Conservation (phyloP, 148 eudicot species). For the Nyssa sinensis region DNA sequence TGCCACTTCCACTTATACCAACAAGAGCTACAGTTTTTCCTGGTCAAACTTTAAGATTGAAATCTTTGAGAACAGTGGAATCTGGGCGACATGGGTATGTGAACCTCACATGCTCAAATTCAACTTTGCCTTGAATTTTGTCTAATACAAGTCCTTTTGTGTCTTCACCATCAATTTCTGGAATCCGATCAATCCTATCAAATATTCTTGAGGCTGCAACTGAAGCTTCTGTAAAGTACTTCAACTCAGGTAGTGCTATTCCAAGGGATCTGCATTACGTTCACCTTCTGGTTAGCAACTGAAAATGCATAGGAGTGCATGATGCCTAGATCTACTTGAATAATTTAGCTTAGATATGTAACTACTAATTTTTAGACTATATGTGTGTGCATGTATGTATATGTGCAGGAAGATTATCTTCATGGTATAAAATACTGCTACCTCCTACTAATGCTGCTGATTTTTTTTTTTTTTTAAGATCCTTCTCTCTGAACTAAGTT, state of each 20-base stretch:
- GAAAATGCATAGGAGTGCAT: neutral
- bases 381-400: too few relatives aligned
- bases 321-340: neutral
- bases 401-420: too few relatives aligned
- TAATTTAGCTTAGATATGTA: too few relatives aligned
- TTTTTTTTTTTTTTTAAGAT: too few relatives aligned
- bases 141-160: slow-evolving; percentile 44
- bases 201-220: slow-evolving; percentile 77
- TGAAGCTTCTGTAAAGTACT: slow-evolving; percentile 87
- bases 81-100: slow-evolving; percentile 78
- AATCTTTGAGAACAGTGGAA: slow-evolving; percentile 58
- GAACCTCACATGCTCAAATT: slow-evolving; percentile 58
- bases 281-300: neutral
- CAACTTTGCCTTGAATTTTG: slow-evolving; percentile 56
- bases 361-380: too few relatives aligned
- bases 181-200: slow-evolving; percentile 60
- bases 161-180: slow-evolving; percentile 56
- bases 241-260: slow-evolving; percentile 80
- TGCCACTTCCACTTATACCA: slow-evolving; percentile 95
- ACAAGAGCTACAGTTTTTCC: slow-evolving; percentile 83
- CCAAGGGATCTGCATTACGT: slow-evolving; percentile 72
- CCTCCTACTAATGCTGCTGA: neutral
- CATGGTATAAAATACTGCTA: too few relatives aligned
- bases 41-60: slow-evolving; percentile 60
- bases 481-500: too few relatives aligned